These are phyloP conservation scores for Halenospora varia DNA, from an alignment of 495 filamentous ascomycete species.

Conservation along the genomic window DNA sequence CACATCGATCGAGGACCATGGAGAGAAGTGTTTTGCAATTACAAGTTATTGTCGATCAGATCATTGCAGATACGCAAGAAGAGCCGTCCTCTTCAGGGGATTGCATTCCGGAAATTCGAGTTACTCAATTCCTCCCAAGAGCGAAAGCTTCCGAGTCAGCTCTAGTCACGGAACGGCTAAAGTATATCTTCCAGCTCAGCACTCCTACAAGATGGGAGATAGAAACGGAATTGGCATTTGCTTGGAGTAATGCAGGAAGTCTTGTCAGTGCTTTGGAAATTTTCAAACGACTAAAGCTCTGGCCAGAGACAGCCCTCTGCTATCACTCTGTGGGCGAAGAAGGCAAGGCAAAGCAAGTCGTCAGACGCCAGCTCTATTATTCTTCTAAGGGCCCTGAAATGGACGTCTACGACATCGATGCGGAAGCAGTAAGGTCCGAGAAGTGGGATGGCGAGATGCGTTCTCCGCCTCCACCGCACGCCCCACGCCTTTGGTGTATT, in stretches of 20 bases:
- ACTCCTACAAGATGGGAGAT: constrained; percentile 90
- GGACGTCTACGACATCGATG: constrained; percentile 42
- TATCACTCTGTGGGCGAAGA: constrained; percentile 56
- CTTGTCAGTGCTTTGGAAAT: constrained; percentile 90
- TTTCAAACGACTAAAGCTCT: constrained; percentile 90
- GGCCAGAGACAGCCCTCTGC: constrained; percentile 93
- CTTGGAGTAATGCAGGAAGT: constrained; percentile 84
- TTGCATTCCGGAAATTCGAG: constrained; percentile 34
- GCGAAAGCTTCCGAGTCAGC: constrained; percentile 75
- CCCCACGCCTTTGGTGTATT: constrained; percentile 88
- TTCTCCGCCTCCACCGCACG: constrained; percentile 70
- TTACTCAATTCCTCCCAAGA: constrained; percentile 79
- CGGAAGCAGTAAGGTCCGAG: constrained; percentile 44
- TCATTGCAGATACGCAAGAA: constrained; percentile 75
- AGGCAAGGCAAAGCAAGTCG: constrained; percentile 70
- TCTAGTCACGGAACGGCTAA: constrained; percentile 66
- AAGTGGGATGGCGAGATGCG: constrained; percentile 51
- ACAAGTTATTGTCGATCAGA: constrained; percentile 93
- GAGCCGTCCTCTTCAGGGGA: constrained; percentile 4
- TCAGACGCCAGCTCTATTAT: constrained; percentile 74
- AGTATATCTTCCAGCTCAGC: constrained; percentile 75
- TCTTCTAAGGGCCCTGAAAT: constrained; percentile 46
- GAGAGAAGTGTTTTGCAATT: constrained; percentile 90
- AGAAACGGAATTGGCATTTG: constrained; percentile 85
- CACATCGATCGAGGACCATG: constrained; percentile 75